Percentiles rank a stretch among this genome's conserved stretches.
phyloP scores from a whole-genome alignment of 2,329 filamentous ascomycete genomes.

The Pezicula neosporulosa region DNA sequence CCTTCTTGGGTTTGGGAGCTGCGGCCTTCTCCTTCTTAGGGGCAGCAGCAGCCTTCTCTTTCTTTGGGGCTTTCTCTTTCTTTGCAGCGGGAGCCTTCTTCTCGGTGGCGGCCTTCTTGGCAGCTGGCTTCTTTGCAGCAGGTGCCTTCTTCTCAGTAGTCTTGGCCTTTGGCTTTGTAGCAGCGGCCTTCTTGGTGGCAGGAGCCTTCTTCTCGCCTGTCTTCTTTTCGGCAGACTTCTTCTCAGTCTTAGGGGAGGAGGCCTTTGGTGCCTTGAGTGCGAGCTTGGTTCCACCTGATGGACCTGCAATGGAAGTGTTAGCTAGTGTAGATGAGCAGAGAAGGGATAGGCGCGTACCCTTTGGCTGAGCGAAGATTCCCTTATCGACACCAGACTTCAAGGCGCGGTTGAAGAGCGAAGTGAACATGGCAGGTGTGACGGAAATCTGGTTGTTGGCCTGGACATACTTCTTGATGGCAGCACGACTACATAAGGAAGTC shows the following conservation, averaged over 20 bases:
- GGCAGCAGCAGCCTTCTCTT: slow-evolving; percentile 33
- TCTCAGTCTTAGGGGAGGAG: slow-evolving; percentile 31
- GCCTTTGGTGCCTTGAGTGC: slow-evolving; percentile 55
- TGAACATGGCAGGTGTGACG: slow-evolving; percentile 55
- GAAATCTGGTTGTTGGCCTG: slow-evolving; percentile 66
- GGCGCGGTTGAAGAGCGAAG: slow-evolving; percentile 67
- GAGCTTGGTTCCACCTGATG: slow-evolving; percentile 70
- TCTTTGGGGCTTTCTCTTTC: slow-evolving; percentile 32
- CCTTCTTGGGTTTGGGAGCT: slow-evolving; percentile 28
- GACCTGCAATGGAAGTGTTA: slow-evolving; percentile 41
- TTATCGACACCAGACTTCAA: slow-evolving; percentile 64
- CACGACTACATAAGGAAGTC: slow-evolving; percentile 40
- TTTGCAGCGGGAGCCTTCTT: slow-evolving; percentile 30
- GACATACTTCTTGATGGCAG: slow-evolving; percentile 74
- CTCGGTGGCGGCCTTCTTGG: slow-evolving; percentile 23
- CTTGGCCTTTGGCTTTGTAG: slow-evolving; percentile 30
- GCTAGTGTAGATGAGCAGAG: slow-evolving; percentile 11
- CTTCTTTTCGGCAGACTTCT: slow-evolving; percentile 25
- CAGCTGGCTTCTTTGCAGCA: slow-evolving; percentile 8
- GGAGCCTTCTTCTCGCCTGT: slow-evolving; percentile 31
- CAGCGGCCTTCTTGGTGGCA: slow-evolving; percentile 23
- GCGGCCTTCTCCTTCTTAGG: slow-evolving; percentile 39
- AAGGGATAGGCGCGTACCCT: slow-evolving; percentile 51
- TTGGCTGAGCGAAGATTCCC: slow-evolving; percentile 66
- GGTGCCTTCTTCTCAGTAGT: slow-evolving; percentile 17